These are phyloP conservation scores for Cladosporium sp. DNA, from an alignment of 2,329 filamentous ascomycete species.

Conservation along the genomic window DNA sequence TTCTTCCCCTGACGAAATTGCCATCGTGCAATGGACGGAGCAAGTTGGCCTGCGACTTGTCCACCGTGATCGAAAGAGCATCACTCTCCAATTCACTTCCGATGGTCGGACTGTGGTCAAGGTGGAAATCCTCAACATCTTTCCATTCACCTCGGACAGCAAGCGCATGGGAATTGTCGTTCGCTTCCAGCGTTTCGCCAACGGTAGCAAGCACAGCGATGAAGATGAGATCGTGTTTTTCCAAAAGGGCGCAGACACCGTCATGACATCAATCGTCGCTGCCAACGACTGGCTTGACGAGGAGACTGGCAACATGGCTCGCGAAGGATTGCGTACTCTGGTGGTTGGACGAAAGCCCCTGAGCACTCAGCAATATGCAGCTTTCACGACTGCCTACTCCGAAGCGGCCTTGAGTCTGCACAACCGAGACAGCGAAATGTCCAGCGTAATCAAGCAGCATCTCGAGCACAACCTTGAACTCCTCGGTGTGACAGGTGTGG, in stretches of 20 bases:
- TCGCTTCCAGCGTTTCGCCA: constrained; percentile 60
- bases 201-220: constrained; percentile 45
- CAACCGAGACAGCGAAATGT: constrained; percentile 76
- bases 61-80: constrained; percentile 80
- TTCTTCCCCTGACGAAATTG: constrained; percentile 95
- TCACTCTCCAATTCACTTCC: constrained; percentile 73
- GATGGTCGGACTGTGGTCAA: constrained; percentile 71
- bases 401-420: constrained; percentile 76
- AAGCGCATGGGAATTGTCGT: constrained; percentile 98
- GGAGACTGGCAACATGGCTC: constrained; percentile 98
- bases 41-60: constrained; percentile 79
- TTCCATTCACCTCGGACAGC: constrained; percentile 95
- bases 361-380: constrained; percentile 70
- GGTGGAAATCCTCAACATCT: constrained; percentile 86
- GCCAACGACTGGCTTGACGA: constrained; percentile 98
- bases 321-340: constrained; percentile 87
- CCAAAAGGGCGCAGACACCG: constrained; percentile 95
- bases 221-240: constrained; percentile 93
- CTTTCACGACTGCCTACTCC: constrained; percentile 70
- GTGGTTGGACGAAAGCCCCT: constrained; percentile 91
- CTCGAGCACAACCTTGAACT: constrained; percentile 87
- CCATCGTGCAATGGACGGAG: constrained; percentile 94
- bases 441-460: constrained; percentile 70
- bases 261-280: constrained; percentile 93
- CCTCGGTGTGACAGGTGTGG: constrained; percentile 93